Percentiles rank a stretch among this genome's conserved stretches.
These are phyloP conservation scores for Lichtheimia hyalospora DNA, from an alignment of 371 early-diverging fungal genomes.

Conservation along the genomic window DNA sequence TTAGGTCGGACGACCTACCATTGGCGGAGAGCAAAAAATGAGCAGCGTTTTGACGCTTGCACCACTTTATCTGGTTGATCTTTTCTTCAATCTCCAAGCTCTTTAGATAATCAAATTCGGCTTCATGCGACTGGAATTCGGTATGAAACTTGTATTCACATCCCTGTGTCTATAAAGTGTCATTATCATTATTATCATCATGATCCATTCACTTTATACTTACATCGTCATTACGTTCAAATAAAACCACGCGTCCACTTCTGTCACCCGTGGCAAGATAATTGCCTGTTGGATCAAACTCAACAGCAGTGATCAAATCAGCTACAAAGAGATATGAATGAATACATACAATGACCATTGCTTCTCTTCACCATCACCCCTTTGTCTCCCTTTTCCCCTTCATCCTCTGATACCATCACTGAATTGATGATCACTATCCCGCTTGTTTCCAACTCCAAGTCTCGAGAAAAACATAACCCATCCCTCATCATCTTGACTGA, in stretches of 20 bases:
- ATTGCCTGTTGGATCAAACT: conserved; percentile 96
- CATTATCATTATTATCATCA: neutral
- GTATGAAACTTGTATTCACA: conserved; percentile 99
- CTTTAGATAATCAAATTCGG: conserved; percentile 99
- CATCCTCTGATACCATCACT: too few species aligned
- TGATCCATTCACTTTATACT: conserved; percentile 20
- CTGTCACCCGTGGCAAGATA: conserved; percentile 95
- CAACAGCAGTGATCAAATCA: conserved; percentile 97
- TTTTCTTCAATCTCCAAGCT: conserved; percentile 99
- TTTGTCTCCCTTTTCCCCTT: neutral
- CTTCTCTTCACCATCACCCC: neutral
- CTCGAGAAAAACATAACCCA: too few species aligned
- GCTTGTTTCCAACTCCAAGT: too few species aligned
- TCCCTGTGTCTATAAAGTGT: conserved; percentile 95
- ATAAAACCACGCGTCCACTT: conserved; percentile 96
- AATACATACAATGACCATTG: neutral
- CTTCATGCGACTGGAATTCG: conserved; percentile 99
- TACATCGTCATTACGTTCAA: conserved; percentile 96
- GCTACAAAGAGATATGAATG: conserved; percentile 55
- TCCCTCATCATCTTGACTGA: neutral
- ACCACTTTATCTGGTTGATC: conserved; percentile 99
- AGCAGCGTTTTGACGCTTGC: conserved; percentile 90
- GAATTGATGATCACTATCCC: too few species aligned
- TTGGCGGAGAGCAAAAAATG: conserved; percentile 97
- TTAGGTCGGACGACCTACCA: conserved; percentile 53